These are phyloP conservation scores for Erythrophleum fordii DNA, from an alignment of 306 rosid species.

Conservation along the genomic window DNA sequence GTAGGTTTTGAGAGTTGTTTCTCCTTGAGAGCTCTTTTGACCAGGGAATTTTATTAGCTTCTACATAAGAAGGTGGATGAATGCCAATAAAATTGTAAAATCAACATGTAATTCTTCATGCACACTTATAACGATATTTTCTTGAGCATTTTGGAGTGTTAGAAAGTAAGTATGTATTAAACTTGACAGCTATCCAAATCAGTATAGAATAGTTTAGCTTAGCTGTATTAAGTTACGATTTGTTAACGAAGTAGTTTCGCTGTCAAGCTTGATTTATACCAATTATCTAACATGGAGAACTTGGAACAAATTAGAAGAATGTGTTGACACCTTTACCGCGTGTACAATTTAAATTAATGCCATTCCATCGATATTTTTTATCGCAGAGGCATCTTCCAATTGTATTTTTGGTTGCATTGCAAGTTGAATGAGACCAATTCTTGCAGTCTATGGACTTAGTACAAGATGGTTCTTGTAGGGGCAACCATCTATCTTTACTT, in stretches of 20 bases:
- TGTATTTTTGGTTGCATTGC: slow-evolving; percentile 22
- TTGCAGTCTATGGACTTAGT: slow-evolving; percentile 7
- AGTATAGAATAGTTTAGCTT: neutral
- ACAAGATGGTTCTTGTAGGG: slow-evolving; percentile 42
- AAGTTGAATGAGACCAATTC: slow-evolving; percentile 46
- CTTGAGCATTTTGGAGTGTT: neutral
- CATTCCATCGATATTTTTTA: slow-evolving; percentile 36
- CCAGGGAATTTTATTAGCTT: neutral
- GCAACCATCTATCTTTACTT: slow-evolving; percentile 34
- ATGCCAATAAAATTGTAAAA: neutral
- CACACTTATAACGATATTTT: neutral
- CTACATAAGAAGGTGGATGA: neutral
- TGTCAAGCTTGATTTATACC: no score
- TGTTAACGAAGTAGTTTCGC: neutral
- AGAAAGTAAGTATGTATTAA: neutral
- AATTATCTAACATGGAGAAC: neutral
- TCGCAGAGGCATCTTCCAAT: slow-evolving; percentile 41
- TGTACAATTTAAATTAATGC: slow-evolving; percentile 22
- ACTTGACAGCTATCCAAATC: neutral
- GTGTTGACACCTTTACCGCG: no score
- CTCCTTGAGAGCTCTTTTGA: neutral
- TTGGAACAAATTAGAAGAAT: no score
- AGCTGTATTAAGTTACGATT: neutral
- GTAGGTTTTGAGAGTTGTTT: neutral
- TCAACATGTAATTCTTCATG: neutral